Evolutionary conservation across 768 basidiomycete genomes (phyloP), one percentile per base, ranked within the genome.

Genomic region (Lentinus brumalis): DNA sequence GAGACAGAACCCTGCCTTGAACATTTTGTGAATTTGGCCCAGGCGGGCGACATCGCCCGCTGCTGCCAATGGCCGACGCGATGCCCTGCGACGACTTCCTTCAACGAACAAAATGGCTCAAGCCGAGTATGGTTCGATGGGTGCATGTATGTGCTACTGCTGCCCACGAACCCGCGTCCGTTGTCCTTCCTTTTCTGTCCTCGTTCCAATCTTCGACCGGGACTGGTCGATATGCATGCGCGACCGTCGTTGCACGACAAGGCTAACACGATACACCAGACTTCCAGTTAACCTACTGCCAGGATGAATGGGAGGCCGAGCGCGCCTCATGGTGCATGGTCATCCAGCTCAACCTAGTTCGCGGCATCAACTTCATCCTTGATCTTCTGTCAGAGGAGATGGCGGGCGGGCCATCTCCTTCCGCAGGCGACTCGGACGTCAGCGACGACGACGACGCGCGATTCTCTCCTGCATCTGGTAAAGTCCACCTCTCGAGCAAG

Each of bases 321-420:
- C 86, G 89, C n/a, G 76, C 80, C 30, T 85, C 87, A 41, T 93
- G 91, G 91, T 83, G 87, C 16, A 79, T 85, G 0, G 86, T 92
- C 60, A 83, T 93, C 15, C 90, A 91, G 63, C 85, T 93, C 54
- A 93, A 93, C 71, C 80, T 93, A 62, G 84, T 92, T 31, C 86
- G 84, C 46, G 86, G 86, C 40, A 82, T 91, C 67, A 86, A 84
- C 52, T 76, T 77, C 60, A 86, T 93, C 60, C 81, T 91, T 58
- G 80, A 83, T 53, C 78, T 86, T 52, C 73, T 92, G 54, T 79
- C 84, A 63, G 76, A 78, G 12, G 86, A 86, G 56, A 73, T 86
- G 69, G 76, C 78, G 59, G 78, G 79, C 7, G 75, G 47, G 5
- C 35, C 55, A 5, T 21, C 52, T 2, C 47, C 59, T 5, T 38